Evolutionary conservation across 345 rosid species (phyloP).

Genomic region (Corchorus olitorius): DNA sequence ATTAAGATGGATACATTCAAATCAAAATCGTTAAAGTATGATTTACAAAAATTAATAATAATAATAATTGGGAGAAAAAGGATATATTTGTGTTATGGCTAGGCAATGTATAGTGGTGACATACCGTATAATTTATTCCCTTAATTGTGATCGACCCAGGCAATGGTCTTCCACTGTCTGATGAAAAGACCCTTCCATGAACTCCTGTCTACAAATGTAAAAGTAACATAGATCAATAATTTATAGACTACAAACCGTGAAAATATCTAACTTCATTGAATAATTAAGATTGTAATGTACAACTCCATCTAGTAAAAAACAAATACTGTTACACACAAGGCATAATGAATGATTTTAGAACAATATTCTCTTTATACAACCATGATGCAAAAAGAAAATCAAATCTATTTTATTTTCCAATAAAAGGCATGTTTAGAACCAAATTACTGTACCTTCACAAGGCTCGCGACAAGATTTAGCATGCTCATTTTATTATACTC

Average conservation of each 20-base stretch:
- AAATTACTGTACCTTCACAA: slow-evolving; percentile 61
- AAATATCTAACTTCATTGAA: background rate
- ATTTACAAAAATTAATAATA: background rate
- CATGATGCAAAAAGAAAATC: background rate
- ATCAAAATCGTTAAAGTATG: slow-evolving; percentile 7
- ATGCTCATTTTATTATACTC: slow-evolving; percentile 87
- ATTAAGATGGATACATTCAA: background rate
- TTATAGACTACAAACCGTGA: background rate
- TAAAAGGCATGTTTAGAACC: background rate
- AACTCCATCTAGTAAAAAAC: background rate
- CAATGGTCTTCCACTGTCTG: slow-evolving; percentile 72
- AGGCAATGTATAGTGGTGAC: background rate
- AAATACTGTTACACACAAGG: background rate
- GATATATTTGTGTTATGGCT: slow-evolving; percentile 2
- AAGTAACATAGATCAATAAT: slow-evolving; percentile 20
- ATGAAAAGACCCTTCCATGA: slow-evolving; percentile 86
- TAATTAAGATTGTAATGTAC: background rate
- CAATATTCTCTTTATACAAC: background rate
- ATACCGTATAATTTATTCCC: slow-evolving; percentile 84
- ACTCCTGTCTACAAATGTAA: slow-evolving; percentile 67
- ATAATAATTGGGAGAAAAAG: background rate
- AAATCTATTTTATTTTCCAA: slow-evolving; percentile 11
- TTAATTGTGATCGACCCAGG: slow-evolving; percentile 63
- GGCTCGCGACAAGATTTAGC: slow-evolving; percentile 82
- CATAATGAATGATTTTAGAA: slow-evolving; percentile 10